phyloP scores from a whole-genome alignment of 768 basidiomycete species.

The Tylopilus plumbeoviolaceoides region DNA sequence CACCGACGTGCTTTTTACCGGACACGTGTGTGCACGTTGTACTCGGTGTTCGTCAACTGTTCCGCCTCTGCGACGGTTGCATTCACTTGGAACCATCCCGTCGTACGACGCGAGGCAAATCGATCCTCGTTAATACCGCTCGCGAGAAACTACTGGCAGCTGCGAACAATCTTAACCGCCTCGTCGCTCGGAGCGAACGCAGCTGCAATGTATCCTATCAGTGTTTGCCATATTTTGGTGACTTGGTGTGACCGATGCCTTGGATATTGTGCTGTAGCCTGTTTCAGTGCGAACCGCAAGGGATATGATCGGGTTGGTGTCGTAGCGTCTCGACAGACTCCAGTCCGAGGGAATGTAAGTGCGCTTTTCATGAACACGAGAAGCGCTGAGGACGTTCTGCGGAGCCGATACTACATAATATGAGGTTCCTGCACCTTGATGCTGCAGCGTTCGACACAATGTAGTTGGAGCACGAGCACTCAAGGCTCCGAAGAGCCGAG shows the following conservation, averaged over 20 bases:
- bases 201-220: constrained; percentile 27
- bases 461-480: too few species aligned
- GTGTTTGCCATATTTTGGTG: constrained; percentile 24
- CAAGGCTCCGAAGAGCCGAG: too few species aligned
- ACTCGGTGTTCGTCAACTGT: constrained; percentile 30
- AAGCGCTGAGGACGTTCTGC: too few species aligned
- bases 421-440: too few species aligned
- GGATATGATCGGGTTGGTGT: constrained; percentile 27
- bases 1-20: constrained; percentile 28
- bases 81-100: constrained; percentile 29
- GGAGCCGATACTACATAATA: too few species aligned
- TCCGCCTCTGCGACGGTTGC: constrained; percentile 32
- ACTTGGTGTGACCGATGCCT: constrained; percentile 31
- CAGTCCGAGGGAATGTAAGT: constrained; percentile 33
- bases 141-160: too few species aligned
- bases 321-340: constrained; percentile 34
- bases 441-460: too few species aligned
- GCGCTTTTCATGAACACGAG: constrained; percentile 39
- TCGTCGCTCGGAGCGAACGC: background rate
- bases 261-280: too few species aligned
- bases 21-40: constrained; percentile 28
- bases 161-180: too few species aligned
- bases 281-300: constrained; percentile 30
- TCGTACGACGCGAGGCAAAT: constrained; percentile 19
- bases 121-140: too few species aligned